phyloP scores from a whole-genome alignment of 805 yeast species.

The Phaffomyces antillensis region DNA sequence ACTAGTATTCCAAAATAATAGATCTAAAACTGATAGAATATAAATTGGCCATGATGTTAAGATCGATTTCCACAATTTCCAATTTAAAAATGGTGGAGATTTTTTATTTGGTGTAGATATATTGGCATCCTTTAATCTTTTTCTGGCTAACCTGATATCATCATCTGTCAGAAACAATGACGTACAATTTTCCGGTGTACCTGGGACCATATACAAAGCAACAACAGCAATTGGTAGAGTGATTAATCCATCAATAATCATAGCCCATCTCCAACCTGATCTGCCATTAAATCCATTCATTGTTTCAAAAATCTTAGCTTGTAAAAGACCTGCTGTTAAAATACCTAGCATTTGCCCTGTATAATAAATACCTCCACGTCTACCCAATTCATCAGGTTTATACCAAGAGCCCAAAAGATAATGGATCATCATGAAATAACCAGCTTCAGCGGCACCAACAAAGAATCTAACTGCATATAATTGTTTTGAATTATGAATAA shows the following conservation, averaged over 20 bases:
- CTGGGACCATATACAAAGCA: conserved; percentile 54
- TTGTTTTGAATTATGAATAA: neutral
- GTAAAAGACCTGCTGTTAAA: conserved; percentile 49
- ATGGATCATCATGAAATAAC: conserved; percentile 29
- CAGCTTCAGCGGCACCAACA: conserved; percentile 12
- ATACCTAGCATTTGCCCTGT: conserved; percentile 43
- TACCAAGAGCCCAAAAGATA: conserved; percentile 56
- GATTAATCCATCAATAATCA: conserved; percentile 52
- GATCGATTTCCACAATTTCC: conserved; percentile 44
- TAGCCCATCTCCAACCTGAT: conserved; percentile 63
- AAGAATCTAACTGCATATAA: conserved; percentile 5
- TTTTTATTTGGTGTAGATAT: conserved; percentile 24
- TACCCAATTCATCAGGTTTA: conserved; percentile 45
- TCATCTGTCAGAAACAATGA: conserved; percentile 48
- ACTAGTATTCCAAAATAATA: conserved; percentile 49
- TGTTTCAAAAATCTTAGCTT: conserved; percentile 35
- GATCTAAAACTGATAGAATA: conserved; percentile 41
- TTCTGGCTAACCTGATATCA: conserved; percentile 47
- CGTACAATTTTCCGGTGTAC: conserved; percentile 54
- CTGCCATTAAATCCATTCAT: conserved; percentile 38
- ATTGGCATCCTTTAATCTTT: conserved; percentile 29
- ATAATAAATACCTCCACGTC: conserved; percentile 56
- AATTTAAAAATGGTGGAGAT: conserved; percentile 30
- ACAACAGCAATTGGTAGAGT: conserved; percentile 51
- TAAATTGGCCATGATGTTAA: conserved; percentile 48